Evolutionary conservation across 2,329 filamentous ascomycete species (phyloP).

Genomic region (Pseudogymnoascus sp.): DNA sequence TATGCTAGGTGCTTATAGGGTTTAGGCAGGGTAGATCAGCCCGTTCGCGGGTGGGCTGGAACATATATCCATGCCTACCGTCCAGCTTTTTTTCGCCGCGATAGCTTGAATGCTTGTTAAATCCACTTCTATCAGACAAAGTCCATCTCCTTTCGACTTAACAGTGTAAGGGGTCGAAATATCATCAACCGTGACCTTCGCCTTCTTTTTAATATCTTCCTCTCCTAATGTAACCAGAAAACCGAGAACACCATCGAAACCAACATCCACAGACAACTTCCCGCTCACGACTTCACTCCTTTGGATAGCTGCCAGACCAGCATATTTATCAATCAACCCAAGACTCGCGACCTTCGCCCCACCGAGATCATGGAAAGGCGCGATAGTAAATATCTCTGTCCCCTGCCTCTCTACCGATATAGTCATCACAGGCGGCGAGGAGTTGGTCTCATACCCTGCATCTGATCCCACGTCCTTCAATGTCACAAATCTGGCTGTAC

Average conservation of each 20-base stretch:
- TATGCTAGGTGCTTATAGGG: not conserved
- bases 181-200: not conserved
- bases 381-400: conserved; percentile 7
- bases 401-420: not conserved
- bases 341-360: conserved; percentile 6
- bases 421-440: not conserved
- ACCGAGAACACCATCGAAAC: not conserved
- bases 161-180: not conserved
- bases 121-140: not conserved
- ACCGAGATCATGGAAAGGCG: conserved; percentile 4
- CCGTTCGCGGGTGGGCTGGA: no score
- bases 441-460: not conserved
- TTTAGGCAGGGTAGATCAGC: no score
- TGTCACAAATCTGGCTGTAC: conserved; percentile 6
- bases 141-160: not conserved
- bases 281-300: not conserved
- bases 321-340: conserved; percentile 13
- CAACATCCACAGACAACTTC: not conserved
- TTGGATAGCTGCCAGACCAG: conserved; percentile 10
- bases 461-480: not conserved
- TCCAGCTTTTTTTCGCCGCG: not conserved
- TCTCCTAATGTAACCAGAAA: not conserved
- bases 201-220: not conserved
- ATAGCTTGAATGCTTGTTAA: not conserved
- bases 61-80: not conserved